Conservation (phyloP, 768 basidiomycete species). For the Lepiota brunneoincarnata region DNA sequence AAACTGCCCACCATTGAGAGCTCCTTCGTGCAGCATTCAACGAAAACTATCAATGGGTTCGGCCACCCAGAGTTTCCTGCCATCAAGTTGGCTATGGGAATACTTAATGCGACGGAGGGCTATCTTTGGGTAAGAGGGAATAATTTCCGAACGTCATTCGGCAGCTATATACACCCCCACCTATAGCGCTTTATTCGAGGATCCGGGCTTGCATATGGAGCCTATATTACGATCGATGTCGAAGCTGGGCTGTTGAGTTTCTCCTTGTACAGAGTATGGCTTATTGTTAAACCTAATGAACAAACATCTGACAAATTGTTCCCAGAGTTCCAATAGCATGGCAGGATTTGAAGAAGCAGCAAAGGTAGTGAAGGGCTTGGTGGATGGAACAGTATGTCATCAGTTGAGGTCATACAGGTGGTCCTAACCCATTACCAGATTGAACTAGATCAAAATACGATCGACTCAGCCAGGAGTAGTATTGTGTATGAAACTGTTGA, state of each 20-base stretch:
- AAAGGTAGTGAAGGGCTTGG: constrained; percentile 73
- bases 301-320: neutral
- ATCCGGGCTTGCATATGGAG: constrained; percentile 93
- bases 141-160: constrained; percentile 6
- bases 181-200: constrained; percentile 86
- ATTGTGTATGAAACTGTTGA: constrained; percentile 84
- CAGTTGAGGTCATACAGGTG: neutral
- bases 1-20: constrained; percentile 94
- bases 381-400: constrained; percentile 71
- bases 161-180: neutral
- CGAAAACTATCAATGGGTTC: constrained; percentile 79
- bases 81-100: constrained; percentile 79
- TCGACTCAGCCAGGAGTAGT: constrained; percentile 91
- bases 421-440: constrained; percentile 45
- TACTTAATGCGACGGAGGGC: constrained; percentile 91
- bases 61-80: constrained; percentile 81
- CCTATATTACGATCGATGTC: constrained; percentile 66
- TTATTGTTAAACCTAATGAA: neutral
- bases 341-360: constrained; percentile 80
- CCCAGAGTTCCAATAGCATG: constrained; percentile 75
- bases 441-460: constrained; percentile 69
- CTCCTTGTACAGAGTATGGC: constrained; percentile 71
- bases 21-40: constrained; percentile 75
- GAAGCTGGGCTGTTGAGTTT: constrained; percentile 80
- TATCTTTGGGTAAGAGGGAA: constrained; percentile 75